These are phyloP conservation scores for Lanmaoa rubissima DNA, from an alignment of 768 basidiomycete species.

Conservation along the genomic window DNA sequence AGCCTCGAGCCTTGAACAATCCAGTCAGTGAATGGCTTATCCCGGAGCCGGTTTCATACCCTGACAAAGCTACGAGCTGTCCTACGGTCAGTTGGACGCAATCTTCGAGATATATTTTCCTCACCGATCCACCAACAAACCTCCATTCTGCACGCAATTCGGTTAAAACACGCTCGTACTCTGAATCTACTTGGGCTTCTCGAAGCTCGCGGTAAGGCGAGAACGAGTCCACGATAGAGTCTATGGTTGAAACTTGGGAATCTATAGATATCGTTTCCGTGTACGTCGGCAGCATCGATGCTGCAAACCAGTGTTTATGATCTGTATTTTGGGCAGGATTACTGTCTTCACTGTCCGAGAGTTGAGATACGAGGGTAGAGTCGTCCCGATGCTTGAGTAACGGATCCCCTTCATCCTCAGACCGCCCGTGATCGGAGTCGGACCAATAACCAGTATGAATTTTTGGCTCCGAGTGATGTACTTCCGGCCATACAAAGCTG, in stretches of 20 bases:
- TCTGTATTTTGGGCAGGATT: neutral
- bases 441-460: slow-evolving; percentile 24
- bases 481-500: slow-evolving; percentile 15
- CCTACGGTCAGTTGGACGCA: neutral
- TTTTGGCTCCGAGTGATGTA: slow-evolving; percentile 2
- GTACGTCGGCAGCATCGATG: slow-evolving; percentile 41
- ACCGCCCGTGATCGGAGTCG: slow-evolving; percentile 16
- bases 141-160: slow-evolving; percentile 63
- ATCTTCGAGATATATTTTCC: slow-evolving; percentile 12
- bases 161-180: slow-evolving; percentile 49
- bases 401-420: slow-evolving; percentile 22
- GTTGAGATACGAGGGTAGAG: slow-evolving; percentile 20
- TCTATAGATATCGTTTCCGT: slow-evolving; percentile 39
- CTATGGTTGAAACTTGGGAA: slow-evolving; percentile 28
- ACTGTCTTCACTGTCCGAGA: slow-evolving; percentile 15
- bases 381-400: slow-evolving; percentile 12
- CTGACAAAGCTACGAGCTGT: slow-evolving; percentile 60
- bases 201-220: slow-evolving; percentile 58
- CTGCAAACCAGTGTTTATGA: slow-evolving; percentile 32
- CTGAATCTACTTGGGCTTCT: slow-evolving; percentile 36
- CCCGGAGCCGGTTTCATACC: slow-evolving; percentile 35
- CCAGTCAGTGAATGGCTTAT: neutral
- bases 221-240: slow-evolving; percentile 46
- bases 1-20: slow-evolving; percentile 39
- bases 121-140: slow-evolving; percentile 58